phyloP scores from a whole-genome alignment of 2,329 filamentous ascomycete species.

The Emergomyces orientalis region DNA sequence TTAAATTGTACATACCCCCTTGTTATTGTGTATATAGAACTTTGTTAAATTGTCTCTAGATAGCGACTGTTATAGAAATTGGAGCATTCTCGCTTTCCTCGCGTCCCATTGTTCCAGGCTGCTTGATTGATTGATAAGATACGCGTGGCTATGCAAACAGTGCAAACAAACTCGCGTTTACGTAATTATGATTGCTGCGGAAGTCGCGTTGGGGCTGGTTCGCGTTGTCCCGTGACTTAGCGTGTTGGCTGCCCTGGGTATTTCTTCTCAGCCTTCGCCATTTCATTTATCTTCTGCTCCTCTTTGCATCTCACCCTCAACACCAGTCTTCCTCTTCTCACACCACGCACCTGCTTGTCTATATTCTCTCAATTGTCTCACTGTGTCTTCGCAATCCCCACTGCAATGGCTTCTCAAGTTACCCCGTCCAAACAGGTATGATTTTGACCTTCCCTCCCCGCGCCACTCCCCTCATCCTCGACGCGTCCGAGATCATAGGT shows the following conservation, averaged over 20 bases:
- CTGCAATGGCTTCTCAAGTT: constrained; percentile 65
- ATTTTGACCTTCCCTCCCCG: constrained; percentile 30
- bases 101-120: too few species aligned
- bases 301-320: not conserved
- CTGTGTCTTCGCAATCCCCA: constrained; percentile 15
- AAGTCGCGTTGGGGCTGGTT: constrained; percentile 11
- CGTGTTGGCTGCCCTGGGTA: constrained; percentile 8
- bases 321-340: constrained; percentile 5
- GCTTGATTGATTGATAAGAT: too few species aligned
- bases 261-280: constrained; percentile 11
- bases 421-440: constrained; percentile 65
- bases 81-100: too few species aligned
- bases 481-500: constrained; percentile 24
- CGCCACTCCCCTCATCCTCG: constrained; percentile 19
- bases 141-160: not conserved
- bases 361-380: constrained; percentile 18
- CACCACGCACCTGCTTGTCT: not conserved
- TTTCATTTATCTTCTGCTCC: constrained; percentile 10
- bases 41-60: too few species aligned
- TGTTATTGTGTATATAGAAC: too few species aligned
- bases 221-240: constrained; percentile 19
- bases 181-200: constrained; percentile 1
- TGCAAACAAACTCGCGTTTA: not conserved
- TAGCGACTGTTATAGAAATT: too few species aligned
- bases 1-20: too few species aligned